These are phyloP conservation scores for Amylocystis lapponica DNA, from an alignment of 768 basidiomycete genomes.

Conservation along the genomic window DNA sequence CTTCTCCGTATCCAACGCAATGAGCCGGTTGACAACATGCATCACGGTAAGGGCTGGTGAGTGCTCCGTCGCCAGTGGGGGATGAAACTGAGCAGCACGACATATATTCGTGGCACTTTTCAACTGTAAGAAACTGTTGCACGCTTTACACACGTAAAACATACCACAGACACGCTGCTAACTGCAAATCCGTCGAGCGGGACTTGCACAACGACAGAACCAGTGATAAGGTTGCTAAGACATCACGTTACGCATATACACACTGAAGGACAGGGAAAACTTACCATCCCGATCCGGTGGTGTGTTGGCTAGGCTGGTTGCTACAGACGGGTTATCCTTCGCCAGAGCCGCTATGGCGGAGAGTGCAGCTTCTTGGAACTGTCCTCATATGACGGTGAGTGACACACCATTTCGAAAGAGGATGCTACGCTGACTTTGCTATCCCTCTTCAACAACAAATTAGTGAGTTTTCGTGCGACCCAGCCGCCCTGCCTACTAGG, in stretches of 20 bases:
- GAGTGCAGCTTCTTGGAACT: slow-evolving; percentile 65
- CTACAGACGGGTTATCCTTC: slow-evolving; percentile 54
- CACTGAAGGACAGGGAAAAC: slow-evolving; percentile 5
- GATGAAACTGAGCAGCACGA: slow-evolving; percentile 38
- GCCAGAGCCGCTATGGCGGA: slow-evolving; percentile 60
- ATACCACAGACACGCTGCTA: slow-evolving; percentile 69
- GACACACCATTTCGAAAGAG: neutral
- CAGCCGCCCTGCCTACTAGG: slow-evolving; percentile 48
- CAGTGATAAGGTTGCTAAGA: slow-evolving; percentile 33
- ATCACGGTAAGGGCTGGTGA: slow-evolving; percentile 54
- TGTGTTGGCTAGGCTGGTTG: slow-evolving; percentile 41
- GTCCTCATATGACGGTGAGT: neutral
- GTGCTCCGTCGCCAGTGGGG: slow-evolving; percentile 33
- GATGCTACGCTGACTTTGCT: slow-evolving; percentile 41
- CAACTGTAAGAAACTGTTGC: too few relatives aligned
- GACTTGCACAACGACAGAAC: slow-evolving; percentile 53
- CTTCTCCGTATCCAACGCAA: slow-evolving; percentile 38
- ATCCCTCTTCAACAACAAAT: slow-evolving; percentile 46
- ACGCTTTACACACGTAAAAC: slow-evolving; percentile 10
- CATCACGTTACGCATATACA: slow-evolving; percentile 4
- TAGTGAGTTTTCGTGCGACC: slow-evolving; percentile 47
- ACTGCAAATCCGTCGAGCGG: slow-evolving; percentile 52
- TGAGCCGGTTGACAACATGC: slow-evolving; percentile 60
- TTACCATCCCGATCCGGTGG: slow-evolving; percentile 36
- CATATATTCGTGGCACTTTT: slow-evolving; percentile 62